Base-by-base conservation (phyloP, 805 yeast species). In the Wickerhamia fluorescens region DNA sequence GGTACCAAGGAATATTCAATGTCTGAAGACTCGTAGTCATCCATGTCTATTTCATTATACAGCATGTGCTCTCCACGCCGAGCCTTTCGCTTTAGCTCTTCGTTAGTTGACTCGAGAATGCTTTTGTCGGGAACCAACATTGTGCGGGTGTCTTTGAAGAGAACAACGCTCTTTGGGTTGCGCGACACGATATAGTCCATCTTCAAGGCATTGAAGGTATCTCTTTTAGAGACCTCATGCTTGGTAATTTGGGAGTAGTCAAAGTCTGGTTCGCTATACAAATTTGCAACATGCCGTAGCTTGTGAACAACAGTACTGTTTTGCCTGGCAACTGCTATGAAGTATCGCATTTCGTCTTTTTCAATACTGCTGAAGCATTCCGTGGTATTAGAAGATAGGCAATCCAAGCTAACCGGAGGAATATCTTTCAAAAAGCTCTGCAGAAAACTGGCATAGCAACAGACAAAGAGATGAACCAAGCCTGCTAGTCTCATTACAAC, bases 61-160 rank as follows among this genome's bases (percentile, higher is more conserved):
- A 15, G 16, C 15, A 27, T 17, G 11, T 12, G 11, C 12, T 24
- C 25, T 14, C 28, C 30, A 7, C 23, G n/a, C 20, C 20, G 16
- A 10, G 25, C 7, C 3, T 9, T 5, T n/a, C 14, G 9, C 11
- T 21, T 20, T 11, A 23, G 10, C 15, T 24, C 15, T n/a, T 23
- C 25, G 9, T 25, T 23, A 5, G 11, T 12, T 9, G 6, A 20
- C 3, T 17, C 24, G 5, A 38, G 15, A 7, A 33, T 35, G 10
- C 12, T 11, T 7, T 33, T 30, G 17, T 24, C 34, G 4, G 50
- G 48, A 9, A 40, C 40, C 14, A 46, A 28, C 5, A 38, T 25
- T 1, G 49, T 42, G 12, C 33, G 30, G 2, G 47, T 34, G 29
- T 46, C 51, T 20, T 33, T 38, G 31, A 46, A 41, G 7, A 30